A percentile compares a stretch with the other conserved stretches of the same genome.
Evolutionary conservation across 805 yeast genomes (phyloP).

Genomic region (Citeromyces matritensis): DNA sequence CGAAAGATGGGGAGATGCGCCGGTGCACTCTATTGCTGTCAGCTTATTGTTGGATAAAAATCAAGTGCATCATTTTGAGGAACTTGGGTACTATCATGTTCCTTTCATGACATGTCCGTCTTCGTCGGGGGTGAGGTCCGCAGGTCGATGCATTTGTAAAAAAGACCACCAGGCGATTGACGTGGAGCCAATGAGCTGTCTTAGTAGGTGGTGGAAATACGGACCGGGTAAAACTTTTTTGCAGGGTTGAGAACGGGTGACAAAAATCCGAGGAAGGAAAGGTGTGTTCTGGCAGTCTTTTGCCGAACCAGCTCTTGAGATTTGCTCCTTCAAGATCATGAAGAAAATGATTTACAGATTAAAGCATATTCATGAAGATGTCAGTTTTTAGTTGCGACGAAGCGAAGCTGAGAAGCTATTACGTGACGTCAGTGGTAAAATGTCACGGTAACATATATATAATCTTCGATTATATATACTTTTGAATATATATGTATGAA

Average conservation of each 20-base stretch:
- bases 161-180: slow-evolving; percentile 25
- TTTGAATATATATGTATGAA: too few relatives aligned
- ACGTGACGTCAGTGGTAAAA: too few relatives aligned
- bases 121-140: slow-evolving; percentile 27
- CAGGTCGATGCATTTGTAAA: slow-evolving; percentile 46
- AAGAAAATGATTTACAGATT: too few relatives aligned
- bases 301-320: too few relatives aligned
- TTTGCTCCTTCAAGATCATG: too few relatives aligned
- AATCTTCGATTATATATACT: too few relatives aligned
- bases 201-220: slow-evolving; percentile 63
- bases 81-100: slow-evolving; percentile 64
- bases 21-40: slow-evolving; percentile 67
- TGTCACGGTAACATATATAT: too few relatives aligned
- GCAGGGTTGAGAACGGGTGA: slow-evolving; percentile 21
- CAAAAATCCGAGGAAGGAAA: background rate
- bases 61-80: slow-evolving; percentile 67
- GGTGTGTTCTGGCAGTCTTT: background rate
- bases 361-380: too few relatives aligned
- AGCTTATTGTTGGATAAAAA: slow-evolving; percentile 38
- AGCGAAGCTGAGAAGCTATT: too few relatives aligned
- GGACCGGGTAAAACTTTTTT: slow-evolving; percentile 47
- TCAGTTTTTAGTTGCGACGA: too few relatives aligned
- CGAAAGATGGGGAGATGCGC: slow-evolving; percentile 95
- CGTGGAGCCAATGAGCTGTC: slow-evolving; percentile 38
- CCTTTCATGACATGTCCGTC: slow-evolving; percentile 57